Base-by-base conservation (phyloP, 495 filamentous ascomycete genomes). In the Aspergillus incahuasiensis region DNA sequence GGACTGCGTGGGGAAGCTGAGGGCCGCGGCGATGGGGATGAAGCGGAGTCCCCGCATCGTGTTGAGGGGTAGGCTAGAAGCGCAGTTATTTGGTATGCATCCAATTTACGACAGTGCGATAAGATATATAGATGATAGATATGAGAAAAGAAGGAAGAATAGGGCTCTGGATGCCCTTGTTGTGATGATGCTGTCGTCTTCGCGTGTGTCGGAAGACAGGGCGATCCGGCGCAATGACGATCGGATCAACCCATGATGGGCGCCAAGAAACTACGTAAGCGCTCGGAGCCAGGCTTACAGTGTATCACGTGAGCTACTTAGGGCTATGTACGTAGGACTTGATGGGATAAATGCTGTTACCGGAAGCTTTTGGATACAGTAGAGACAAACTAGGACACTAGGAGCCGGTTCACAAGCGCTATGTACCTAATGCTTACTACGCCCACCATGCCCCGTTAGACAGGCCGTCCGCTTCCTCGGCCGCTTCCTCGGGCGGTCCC, bases 21-120 rank as follows among this genome's bases (percentile, higher is more conserved):
- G 60, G 40, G 63, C 61, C 32, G 65, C 62, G 35, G 70, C 45
- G 45, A 63, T 50, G 58, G 64, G 55, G 52, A 71, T 55, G 9
- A 66, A 57, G 53, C 58, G 62, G 54, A 65, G 55, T 56, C 63
- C 66, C 64, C 71, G 70, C 73, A 79, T 79, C 19, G 56, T 58
- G 61, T 46, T 24, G 44, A 48, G 11, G 44, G 48, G 35, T 22
- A 24, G 32, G 24, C 11, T 48, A 21, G 21, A 43, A 24, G 21
- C 12, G 11, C 25, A 22, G 15, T 40, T 21, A 46, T 44, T 12
- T 16, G 19, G 7, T 20, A 45, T 30, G 38, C 47, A 56, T 56
- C 25, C 45, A 45, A 50, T 19, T n/a, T 1, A n/a, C 15, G 34
- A 35, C 30, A 21, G 32, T 24, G 28, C 18, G 12, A 12, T 25